phyloP scores from a whole-genome alignment of 345 rosid genomes.

The Eucalyptus caleyi region DNA sequence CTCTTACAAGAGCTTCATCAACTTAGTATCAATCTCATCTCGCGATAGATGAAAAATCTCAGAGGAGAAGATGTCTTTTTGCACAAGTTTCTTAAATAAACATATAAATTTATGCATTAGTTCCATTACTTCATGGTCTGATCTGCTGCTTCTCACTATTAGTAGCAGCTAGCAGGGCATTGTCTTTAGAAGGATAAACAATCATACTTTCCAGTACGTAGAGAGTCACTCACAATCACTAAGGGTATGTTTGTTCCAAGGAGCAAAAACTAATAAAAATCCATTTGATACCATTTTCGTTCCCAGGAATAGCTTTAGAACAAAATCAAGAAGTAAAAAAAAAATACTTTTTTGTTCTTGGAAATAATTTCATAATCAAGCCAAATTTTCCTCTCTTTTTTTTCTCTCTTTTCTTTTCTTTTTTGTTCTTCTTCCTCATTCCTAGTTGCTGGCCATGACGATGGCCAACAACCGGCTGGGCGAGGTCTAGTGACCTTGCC shows the following conservation, averaged over 20 bases:
- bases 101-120: neutral
- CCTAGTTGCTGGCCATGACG: rapidly evolving
- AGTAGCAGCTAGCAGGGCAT: neutral
- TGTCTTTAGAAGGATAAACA: neutral
- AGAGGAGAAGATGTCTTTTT: neutral
- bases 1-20: neutral
- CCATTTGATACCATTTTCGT: no score
- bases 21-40: neutral
- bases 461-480: no score
- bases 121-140: neutral
- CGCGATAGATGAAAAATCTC: neutral
- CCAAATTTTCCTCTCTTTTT: no score
- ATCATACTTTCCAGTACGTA: neutral
- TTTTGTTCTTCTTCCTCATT: no score
- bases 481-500: rapidly evolving
- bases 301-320: no score
- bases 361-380: no score
- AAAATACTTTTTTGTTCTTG: no score
- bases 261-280: no score
- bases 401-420: rapidly evolving
- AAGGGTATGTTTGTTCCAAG: no score
- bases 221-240: neutral
- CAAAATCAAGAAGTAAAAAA: no score
- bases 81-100: neutral
- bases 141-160: neutral